A percentile compares a stretch with the other conserved stretches of the same genome.
These are phyloP conservation scores for Anthracocystis panici-leucophaei DNA, from an alignment of 1,284 basidiomycete genomes.

Conservation along the genomic window DNA sequence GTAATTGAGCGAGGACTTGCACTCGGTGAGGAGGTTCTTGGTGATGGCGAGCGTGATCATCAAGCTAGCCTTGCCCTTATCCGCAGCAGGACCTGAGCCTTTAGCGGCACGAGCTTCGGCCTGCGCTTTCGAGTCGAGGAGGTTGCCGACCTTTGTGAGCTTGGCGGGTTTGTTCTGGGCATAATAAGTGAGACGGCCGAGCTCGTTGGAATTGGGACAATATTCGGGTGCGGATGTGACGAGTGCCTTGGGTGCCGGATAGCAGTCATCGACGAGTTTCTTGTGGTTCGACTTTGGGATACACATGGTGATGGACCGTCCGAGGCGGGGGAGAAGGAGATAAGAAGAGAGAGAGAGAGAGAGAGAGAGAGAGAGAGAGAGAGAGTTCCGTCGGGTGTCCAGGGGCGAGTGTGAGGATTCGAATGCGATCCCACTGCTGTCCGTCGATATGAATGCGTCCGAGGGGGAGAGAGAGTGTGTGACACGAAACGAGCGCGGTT, in stretches of 20 bases:
- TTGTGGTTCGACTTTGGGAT: slow-evolving; percentile 83
- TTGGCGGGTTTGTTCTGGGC: slow-evolving; percentile 90
- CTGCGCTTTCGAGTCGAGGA: slow-evolving; percentile 82
- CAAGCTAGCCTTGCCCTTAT: slow-evolving; percentile 82
- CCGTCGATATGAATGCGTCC: neutral
- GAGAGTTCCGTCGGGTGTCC: neutral
- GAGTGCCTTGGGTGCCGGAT: slow-evolving; percentile 84
- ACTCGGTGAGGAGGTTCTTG: slow-evolving; percentile 87
- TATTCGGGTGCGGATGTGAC: slow-evolving; percentile 82
- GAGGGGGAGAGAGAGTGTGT: neutral
- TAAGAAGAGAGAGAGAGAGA: neutral
- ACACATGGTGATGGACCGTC: slow-evolving; percentile 45
- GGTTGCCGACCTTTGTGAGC: slow-evolving; percentile 84
- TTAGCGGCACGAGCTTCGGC: slow-evolving; percentile 78
- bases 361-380: neutral
- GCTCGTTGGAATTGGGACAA: slow-evolving; percentile 76
- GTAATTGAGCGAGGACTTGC: slow-evolving; percentile 84
- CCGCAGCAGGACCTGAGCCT: slow-evolving; percentile 75
- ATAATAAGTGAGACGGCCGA: slow-evolving; percentile 91
- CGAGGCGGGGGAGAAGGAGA: too few species aligned
- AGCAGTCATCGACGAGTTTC: slow-evolving; percentile 87
- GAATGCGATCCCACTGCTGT: neutral
- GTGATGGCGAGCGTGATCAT: slow-evolving; percentile 89
- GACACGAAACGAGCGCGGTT: neutral
- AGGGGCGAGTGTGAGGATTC: neutral